These are phyloP conservation scores for Setaria viridis DNA, from an alignment of 202 grass and related monocot genomes.

Conservation along the genomic window DNA sequence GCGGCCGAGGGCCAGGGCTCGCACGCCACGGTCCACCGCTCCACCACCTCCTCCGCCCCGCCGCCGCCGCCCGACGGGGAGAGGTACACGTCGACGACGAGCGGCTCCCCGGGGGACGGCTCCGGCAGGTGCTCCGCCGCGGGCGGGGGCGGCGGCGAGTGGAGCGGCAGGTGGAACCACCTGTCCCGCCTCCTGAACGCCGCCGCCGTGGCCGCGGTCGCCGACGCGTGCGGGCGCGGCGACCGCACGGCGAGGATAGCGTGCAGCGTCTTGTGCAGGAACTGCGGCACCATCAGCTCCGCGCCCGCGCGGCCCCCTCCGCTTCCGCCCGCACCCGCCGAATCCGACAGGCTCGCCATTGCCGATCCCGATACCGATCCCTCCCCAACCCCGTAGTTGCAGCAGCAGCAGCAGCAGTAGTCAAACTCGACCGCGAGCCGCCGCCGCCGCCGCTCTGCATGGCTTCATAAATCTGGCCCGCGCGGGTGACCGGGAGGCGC, in stretches of 20 bases:
- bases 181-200: slow-evolving; percentile 60
- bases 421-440: slow-evolving; percentile 43
- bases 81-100: slow-evolving; percentile 80
- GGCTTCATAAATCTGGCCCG: slow-evolving; percentile 45
- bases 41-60: slow-evolving; percentile 56
- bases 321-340: slow-evolving; percentile 40
- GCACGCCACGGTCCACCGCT: slow-evolving; percentile 82
- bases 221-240: slow-evolving; percentile 48
- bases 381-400: not conserved
- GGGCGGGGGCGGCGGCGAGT: slow-evolving; percentile 60
- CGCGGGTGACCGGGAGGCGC: not conserved
- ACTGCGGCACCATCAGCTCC: slow-evolving; percentile 84
- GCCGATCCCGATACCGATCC: slow-evolving; percentile 17
- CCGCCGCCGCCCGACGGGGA: slow-evolving; percentile 47
- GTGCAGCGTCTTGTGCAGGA: slow-evolving; percentile 77
- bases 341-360: slow-evolving; percentile 66
- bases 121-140: slow-evolving; percentile 51
- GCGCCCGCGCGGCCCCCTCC: slow-evolving; percentile 53
- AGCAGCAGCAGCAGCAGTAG: not conserved
- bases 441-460: slow-evolving; percentile 44
- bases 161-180: slow-evolving; percentile 77
- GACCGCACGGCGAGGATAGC: slow-evolving; percentile 76
- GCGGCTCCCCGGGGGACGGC: slow-evolving; percentile 57
- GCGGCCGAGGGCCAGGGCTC: slow-evolving; percentile 59
- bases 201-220: not conserved